Evolutionary conservation across 2,329 filamentous ascomycete genomes (phyloP).

Genomic region (Stagonosporopsis vannaccii): DNA sequence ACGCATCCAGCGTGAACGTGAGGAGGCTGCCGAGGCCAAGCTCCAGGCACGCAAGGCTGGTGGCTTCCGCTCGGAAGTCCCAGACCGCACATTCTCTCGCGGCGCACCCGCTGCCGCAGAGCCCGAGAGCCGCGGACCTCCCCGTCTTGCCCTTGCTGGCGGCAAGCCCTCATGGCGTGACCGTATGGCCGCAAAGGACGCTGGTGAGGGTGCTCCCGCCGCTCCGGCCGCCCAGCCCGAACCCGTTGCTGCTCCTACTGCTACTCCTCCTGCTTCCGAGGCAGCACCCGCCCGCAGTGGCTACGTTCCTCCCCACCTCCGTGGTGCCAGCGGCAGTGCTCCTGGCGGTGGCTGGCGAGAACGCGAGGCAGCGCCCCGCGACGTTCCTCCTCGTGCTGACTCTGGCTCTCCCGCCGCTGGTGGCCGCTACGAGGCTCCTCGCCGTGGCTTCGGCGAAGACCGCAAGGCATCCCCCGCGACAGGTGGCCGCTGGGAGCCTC

Average conservation of each 20-base stretch:
- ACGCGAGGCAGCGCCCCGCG: constrained; percentile 41
- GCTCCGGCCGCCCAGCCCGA: constrained; percentile 43
- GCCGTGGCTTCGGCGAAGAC: constrained; percentile 39
- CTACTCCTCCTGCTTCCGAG: constrained; percentile 42
- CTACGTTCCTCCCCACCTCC: constrained; percentile 57
- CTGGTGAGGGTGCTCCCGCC: constrained; percentile 40
- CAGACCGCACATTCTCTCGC: constrained; percentile 43
- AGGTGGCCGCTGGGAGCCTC: constrained; percentile 41
- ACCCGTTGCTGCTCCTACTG: constrained; percentile 41
- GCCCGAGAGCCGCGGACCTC: constrained; percentile 58
- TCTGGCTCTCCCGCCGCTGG: constrained; percentile 39
- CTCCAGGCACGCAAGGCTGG: constrained; percentile 66
- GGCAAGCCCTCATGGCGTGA: constrained; percentile 76
- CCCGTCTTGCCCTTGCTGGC: constrained; percentile 67
- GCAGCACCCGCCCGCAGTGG: constrained; percentile 49
- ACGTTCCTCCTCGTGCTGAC: constrained; percentile 36
- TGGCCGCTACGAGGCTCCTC: constrained; percentile 40
- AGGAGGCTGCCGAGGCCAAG: constrained; percentile 85
- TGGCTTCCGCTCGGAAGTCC: constrained; percentile 50
- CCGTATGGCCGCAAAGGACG: constrained; percentile 64
- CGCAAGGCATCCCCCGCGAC: constrained; percentile 43
- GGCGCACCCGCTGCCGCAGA: constrained; percentile 16
- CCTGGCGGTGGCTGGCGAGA: constrained; percentile 48
- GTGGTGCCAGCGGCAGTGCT: constrained; percentile 41
- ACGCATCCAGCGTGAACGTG: constrained; percentile 75